phyloP scores from a whole-genome alignment of 441 rosid species.

The Bocquillonia castaneifolia region DNA sequence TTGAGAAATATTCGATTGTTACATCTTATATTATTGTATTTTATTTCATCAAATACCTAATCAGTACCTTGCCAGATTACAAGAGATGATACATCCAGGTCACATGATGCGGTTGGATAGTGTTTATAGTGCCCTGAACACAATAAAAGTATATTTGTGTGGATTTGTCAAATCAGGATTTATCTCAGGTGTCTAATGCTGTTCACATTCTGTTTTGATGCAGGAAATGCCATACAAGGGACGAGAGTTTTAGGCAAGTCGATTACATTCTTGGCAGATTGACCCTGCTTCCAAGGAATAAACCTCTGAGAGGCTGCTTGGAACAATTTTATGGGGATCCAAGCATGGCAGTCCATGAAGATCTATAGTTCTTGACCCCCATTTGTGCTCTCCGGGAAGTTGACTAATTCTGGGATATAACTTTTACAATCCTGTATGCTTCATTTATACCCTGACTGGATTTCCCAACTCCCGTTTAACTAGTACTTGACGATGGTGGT shows the following conservation, averaged over 20 bases:
- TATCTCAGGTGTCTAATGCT: background rate
- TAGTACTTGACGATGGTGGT: slow-evolving; percentile 14
- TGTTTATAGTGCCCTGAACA: too few relatives aligned
- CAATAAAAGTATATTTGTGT: too few relatives aligned
- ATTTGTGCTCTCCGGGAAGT: slow-evolving; percentile 15
- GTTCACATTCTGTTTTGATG: background rate
- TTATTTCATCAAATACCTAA: background rate
- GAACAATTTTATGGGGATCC: slow-evolving; percentile 23
- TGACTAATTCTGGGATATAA: slow-evolving; percentile 24
- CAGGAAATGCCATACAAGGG: slow-evolving; percentile 80
- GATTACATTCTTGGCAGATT: slow-evolving; percentile 24
- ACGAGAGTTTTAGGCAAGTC: slow-evolving; percentile 43
- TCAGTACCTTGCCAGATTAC: background rate
- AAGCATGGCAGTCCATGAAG: slow-evolving; percentile 12
- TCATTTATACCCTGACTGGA: slow-evolving; percentile 14
- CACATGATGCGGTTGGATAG: background rate
- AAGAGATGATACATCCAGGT: background rate
- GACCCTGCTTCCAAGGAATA: slow-evolving; percentile 25
- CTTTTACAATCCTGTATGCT: slow-evolving; percentile 19
- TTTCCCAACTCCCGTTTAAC: slow-evolving; percentile 4
- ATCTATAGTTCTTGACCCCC: slow-evolving; percentile 5
- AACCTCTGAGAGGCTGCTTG: slow-evolving; percentile 23
- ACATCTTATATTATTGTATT: background rate
- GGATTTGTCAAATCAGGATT: background rate
- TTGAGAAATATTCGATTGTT: background rate